Evolutionary conservation across 2,329 filamentous ascomycete species (phyloP).

Genomic region (Colletotrichum echinochloae): DNA sequence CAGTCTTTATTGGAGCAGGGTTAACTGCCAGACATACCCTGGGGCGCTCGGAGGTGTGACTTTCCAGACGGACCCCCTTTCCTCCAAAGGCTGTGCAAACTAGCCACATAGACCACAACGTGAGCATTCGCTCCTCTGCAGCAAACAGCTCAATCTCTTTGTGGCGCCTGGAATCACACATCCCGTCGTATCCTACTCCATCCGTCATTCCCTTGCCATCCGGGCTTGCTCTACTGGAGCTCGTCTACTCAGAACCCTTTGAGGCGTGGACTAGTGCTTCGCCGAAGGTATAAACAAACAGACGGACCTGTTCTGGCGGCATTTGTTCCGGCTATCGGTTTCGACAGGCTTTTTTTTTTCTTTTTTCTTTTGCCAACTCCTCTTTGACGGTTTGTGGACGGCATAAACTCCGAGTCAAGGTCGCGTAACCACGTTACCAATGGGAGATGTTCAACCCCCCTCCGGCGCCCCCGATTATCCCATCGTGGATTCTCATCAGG

Average conservation of each 20-base stretch:
- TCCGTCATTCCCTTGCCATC: constrained; percentile 14
- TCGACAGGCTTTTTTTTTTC: constrained; percentile 3
- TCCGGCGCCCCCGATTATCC: constrained; percentile 41
- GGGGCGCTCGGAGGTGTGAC: constrained; percentile 34
- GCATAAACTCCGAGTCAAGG: constrained; percentile 27
- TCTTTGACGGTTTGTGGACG: constrained; percentile 30
- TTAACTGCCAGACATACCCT: constrained; percentile 39
- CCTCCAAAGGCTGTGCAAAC: constrained; percentile 39
- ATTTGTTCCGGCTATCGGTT: constrained; percentile 15
- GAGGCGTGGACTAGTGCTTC: constrained; percentile 34
- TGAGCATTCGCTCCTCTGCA: constrained; percentile 33
- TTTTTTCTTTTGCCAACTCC: constrained; percentile 20
- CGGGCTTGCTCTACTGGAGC: constrained; percentile 22
- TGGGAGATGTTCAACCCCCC: constrained; percentile 51
- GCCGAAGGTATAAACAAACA: constrained; percentile 37
- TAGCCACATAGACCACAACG: constrained; percentile 41
- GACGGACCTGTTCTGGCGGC: constrained; percentile 21
- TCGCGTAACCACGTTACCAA: constrained; percentile 42
- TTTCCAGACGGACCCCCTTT: constrained; percentile 25
- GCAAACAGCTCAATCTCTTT: constrained; percentile 41
- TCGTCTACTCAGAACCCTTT: constrained; percentile 8
- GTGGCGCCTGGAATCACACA: constrained; percentile 37
- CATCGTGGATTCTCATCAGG: constrained; percentile 40
- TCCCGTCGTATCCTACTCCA: constrained; percentile 30
- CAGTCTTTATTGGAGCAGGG: constrained; percentile 34